Evolutionary conservation across 148 eudicot species (phyloP), one percentile per base, ranked within the genome.

Genomic region (Nyssa sinensis): DNA sequence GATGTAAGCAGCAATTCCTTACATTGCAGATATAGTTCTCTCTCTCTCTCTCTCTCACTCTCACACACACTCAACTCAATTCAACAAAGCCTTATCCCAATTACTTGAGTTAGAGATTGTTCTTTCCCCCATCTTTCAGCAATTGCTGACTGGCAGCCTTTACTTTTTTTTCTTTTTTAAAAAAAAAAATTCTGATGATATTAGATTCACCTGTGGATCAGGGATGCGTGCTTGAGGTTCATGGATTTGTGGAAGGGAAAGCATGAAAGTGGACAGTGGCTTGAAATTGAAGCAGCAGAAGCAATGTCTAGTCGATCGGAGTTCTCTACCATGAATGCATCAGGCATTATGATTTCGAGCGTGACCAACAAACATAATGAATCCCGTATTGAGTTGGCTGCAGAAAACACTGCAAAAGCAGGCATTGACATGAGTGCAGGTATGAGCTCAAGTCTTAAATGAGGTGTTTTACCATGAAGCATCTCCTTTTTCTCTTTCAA

Each of bases 181-280:
- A 21, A 3, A 34, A 24, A 27, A 49, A 28, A 23, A 3, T 33
- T 51, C 51, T 70, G 58, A 62, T 37, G 41, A 67, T 41, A 58
- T 62, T 53, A 16, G 58, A 41, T 33, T 63, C 51, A 19, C 66
- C 75, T 59, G 73, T 75, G 41, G 34, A 66, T 71, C 80, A 96
- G 99, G 93, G 93, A 87, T 64, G 99, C 94, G 28, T 86, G 98
- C 87, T 82, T 77, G 71, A 84, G 86, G 74, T 96, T 93, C 82
- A 69, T 84, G 73, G 86, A 91, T 51, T 86, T 96, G 71, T 93
- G 99, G 99, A 96, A 89, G 80, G 86, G 79, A 72, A 96, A 93
- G 86, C 99, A 96, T 78, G 99, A 96, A 85, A 89, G 82, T 66
- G 99, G 98, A 31, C 94, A 91, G 79, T 96, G 98, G 99, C 83